Evolutionary conservation across 2,329 filamentous ascomycete genomes (phyloP).

Genomic region (Calonectria pseudoreteaudii): DNA sequence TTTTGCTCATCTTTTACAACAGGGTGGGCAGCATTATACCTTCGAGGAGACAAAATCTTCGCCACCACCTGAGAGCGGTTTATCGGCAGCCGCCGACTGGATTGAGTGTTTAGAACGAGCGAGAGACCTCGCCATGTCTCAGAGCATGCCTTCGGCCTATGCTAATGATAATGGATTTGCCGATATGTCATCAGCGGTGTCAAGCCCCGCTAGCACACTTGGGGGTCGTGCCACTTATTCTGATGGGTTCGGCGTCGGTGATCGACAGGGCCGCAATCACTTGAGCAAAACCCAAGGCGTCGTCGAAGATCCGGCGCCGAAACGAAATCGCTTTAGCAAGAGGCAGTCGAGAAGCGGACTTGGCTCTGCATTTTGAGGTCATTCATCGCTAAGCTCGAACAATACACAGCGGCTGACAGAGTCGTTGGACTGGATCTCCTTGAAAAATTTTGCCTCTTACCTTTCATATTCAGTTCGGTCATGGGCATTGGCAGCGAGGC

Average conservation of each 20-base stretch:
- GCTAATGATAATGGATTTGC: conserved; percentile 74
- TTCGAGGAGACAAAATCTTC: conserved; percentile 91
- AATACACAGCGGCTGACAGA: conserved; percentile 18
- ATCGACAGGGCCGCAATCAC: conserved; percentile 67
- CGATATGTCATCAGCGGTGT: conserved; percentile 77
- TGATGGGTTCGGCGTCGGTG: conserved; percentile 61
- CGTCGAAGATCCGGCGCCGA: conserved; percentile 63
- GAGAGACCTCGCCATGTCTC: conserved; percentile 83
- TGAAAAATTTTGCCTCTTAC: conserved; percentile 35
- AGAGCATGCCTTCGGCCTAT: conserved; percentile 75
- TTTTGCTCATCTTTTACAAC: background rate
- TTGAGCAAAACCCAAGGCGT: conserved; percentile 70
- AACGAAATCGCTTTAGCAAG: conserved; percentile 84
- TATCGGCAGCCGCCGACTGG: conserved; percentile 88
- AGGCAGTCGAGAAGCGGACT: conserved; percentile 95
- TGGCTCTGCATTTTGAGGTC: conserved; percentile 80
- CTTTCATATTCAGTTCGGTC: conserved; percentile 41
- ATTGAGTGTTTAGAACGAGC: conserved; percentile 89
- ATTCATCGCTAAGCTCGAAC: conserved; percentile 24
- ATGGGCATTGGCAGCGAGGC: conserved; percentile 50
- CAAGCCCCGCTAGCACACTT: conserved; percentile 81
- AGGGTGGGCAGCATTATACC: conserved; percentile 90
- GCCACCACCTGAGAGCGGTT: conserved; percentile 67
- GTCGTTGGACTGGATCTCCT: conserved; percentile 28
- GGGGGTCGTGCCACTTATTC: conserved; percentile 68